Conservation (phyloP, 495 filamentous ascomycete genomes). For the Bryoglossum gracile region DNA sequence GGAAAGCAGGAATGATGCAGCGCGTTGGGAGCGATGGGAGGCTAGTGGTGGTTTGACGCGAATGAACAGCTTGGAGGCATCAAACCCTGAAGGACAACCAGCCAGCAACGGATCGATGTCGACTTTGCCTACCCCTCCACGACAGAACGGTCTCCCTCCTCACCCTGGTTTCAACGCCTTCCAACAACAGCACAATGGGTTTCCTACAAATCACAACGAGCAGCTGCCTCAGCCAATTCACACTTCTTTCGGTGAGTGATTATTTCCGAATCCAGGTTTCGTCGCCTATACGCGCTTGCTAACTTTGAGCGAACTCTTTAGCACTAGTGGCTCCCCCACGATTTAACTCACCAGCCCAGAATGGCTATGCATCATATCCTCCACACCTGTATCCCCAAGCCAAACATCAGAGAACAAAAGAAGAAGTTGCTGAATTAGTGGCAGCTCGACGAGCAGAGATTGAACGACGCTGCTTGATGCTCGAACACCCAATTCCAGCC, state of each 20-base stretch:
- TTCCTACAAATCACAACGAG: background rate
- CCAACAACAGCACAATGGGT: background rate
- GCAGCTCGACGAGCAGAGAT: slow-evolving; percentile 56
- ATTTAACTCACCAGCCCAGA: slow-evolving; percentile 23
- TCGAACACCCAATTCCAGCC: slow-evolving; percentile 54
- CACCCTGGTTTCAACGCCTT: no score
- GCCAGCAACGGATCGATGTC: background rate
- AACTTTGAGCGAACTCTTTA: slow-evolving; percentile 6
- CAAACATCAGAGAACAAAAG: slow-evolving; percentile 35
- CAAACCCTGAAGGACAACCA: background rate
- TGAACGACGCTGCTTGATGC: slow-evolving; percentile 52
- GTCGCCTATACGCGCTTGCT: background rate
- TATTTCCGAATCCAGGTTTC: background rate
- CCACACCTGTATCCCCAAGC: slow-evolving; percentile 15
- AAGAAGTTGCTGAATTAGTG: slow-evolving; percentile 47
- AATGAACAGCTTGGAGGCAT: slow-evolving; percentile 22
- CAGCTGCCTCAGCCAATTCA: background rate
- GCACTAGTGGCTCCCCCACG: slow-evolving; percentile 15
- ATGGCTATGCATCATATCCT: slow-evolving; percentile 11
- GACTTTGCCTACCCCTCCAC: background rate
- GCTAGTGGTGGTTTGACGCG: slow-evolving; percentile 35
- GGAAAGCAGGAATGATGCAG: slow-evolving; percentile 45
- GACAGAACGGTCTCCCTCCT: no score
- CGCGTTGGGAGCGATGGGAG: slow-evolving; percentile 68
- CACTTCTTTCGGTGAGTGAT: background rate